Evolutionary conservation across 805 yeast species (phyloP).

Genomic region (Candida arabinofermentans): DNA sequence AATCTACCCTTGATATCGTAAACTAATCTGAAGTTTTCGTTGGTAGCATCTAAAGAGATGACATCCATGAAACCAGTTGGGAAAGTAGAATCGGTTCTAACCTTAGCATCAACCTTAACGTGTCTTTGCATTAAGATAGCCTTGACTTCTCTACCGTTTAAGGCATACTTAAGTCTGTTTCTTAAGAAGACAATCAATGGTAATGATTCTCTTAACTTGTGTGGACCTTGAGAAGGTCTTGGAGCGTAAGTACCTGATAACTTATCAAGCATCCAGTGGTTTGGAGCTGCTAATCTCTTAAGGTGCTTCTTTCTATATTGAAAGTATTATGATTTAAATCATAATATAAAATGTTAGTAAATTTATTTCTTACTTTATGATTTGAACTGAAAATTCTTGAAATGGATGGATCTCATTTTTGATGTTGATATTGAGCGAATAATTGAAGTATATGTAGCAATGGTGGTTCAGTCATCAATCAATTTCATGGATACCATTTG

Average conservation of each 20-base stretch:
- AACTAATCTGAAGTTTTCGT: constrained; percentile 98
- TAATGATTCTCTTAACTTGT: constrained; percentile 96
- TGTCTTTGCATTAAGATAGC: constrained; percentile 98
- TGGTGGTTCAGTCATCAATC: too few species aligned
- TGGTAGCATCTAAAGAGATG: constrained; percentile 94
- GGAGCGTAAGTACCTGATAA: constrained; percentile 99
- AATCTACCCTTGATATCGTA: constrained; percentile 99
- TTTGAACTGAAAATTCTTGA: too few species aligned
- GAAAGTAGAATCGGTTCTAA: constrained; percentile 97
- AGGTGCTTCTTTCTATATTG: constrained; percentile 87
- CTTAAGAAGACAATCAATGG: constrained; percentile 96
- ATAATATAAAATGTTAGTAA: constrained; percentile 1
- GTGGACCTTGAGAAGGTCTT: constrained; percentile 99
- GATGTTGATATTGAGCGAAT: too few species aligned
- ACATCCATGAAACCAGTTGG: constrained; percentile 99
- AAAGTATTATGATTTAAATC: background rate
- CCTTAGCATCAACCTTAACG: constrained; percentile 98
- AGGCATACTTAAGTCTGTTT: constrained; percentile 98
- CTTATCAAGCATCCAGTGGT: constrained; percentile 99
- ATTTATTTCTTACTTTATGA: too few species aligned
- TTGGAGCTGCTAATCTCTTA: constrained; percentile 99
- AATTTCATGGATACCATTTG: too few species aligned
- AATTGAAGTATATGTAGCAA: too few species aligned
- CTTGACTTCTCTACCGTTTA: constrained; percentile 98
- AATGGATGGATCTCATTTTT: too few species aligned